Base-by-base conservation (phyloP, 2,329 filamentous ascomycete genomes). In the Dryadomyces quercivorus region DNA sequence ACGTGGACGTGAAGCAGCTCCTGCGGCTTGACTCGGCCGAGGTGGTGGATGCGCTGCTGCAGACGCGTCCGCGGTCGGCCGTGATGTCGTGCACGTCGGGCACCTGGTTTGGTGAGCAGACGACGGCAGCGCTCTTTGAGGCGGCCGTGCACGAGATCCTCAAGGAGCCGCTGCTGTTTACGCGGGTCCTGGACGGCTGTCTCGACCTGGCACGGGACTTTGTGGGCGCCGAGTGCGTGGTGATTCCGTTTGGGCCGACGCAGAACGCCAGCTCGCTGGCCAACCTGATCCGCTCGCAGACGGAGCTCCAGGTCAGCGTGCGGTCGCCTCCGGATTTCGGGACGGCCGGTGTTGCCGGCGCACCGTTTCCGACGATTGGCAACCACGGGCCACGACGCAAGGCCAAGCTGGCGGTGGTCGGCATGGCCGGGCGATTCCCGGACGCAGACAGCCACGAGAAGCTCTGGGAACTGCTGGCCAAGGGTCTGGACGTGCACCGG, bases 381-480 rank as follows among this genome's bases (percentile, higher is more conserved):
- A 75, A 76, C 59, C 74, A 76, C 58, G 75, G 75, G 12, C 66
- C 69, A 15, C 64, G 59, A 9, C 71, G 70, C 15, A 69, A 79
- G 62, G 79, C 81, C 65, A 91, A 90, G 67, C 80, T 95, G 58
- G 89, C 89, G 55, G 90, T 95, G 58, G 85, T 95, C 38, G 89
- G 89, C 52, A 87, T 89, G 79, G 80, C 86, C 48, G 86, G 86
- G 51, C 78, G 86, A 51, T 90, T 88, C 66, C 86, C 86, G 1
- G 82, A 85, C 61, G 84, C 86, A 51, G 83, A 81, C 16, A 85
- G 76, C 62, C 77, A 82, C 57, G 84, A 89, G 56, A 79, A 80
- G 54, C 78, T 91, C 34, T 91, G 86, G 86, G 81, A 88, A 57
- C 72, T 90, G 4, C 74, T 91, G 20, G 79, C 83, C 65, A 82